Conservation (phyloP, 108 stramenopile genomes). For the Asterionellopsis glacialis region DNA sequence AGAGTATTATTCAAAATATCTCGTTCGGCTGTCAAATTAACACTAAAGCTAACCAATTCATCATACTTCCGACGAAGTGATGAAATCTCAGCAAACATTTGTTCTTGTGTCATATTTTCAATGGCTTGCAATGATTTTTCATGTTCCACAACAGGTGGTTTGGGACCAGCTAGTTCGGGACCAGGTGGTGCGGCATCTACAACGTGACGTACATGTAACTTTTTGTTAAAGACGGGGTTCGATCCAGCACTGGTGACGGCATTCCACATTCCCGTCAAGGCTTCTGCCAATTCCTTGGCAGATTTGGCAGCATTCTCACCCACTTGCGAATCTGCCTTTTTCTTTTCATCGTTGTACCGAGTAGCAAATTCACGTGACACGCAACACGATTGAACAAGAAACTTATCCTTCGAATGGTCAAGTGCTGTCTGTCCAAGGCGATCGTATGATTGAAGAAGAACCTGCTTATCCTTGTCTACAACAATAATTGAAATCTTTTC, state of each 20-base stretch:
- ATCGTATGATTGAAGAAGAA: slow-evolving; percentile 76
- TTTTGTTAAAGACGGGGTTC: slow-evolving; percentile 63
- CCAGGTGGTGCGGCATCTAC: slow-evolving; percentile 24
- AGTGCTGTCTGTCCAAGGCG: slow-evolving; percentile 87
- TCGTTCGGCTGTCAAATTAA: slow-evolving; percentile 90
- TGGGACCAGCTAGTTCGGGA: background rate
- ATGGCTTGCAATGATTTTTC: slow-evolving; percentile 26
- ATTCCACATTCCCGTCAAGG: slow-evolving; percentile 83
- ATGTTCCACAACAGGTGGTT: slow-evolving; percentile 12
- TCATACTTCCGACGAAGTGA: slow-evolving; percentile 89
- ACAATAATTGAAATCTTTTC: slow-evolving; percentile 79
- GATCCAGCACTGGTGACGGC: slow-evolving; percentile 25
- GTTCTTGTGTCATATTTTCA: slow-evolving; percentile 72
- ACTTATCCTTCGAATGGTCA: slow-evolving; percentile 90
- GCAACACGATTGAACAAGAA: slow-evolving; percentile 75
- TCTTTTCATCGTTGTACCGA: slow-evolving; percentile 14
- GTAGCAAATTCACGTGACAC: slow-evolving; percentile 50
- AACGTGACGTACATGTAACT: slow-evolving; percentile 78
- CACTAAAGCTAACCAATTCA: slow-evolving; percentile 87
- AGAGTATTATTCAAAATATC: slow-evolving; percentile 91
- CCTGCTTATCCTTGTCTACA: slow-evolving; percentile 85
- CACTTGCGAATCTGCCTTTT: slow-evolving; percentile 15
- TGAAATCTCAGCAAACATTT: slow-evolving; percentile 62
- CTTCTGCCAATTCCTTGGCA: slow-evolving; percentile 60
- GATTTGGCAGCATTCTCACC: slow-evolving; percentile 28